Base-by-base conservation (phyloP, 116 monocot genomes). In the Zostera marina region DNA sequence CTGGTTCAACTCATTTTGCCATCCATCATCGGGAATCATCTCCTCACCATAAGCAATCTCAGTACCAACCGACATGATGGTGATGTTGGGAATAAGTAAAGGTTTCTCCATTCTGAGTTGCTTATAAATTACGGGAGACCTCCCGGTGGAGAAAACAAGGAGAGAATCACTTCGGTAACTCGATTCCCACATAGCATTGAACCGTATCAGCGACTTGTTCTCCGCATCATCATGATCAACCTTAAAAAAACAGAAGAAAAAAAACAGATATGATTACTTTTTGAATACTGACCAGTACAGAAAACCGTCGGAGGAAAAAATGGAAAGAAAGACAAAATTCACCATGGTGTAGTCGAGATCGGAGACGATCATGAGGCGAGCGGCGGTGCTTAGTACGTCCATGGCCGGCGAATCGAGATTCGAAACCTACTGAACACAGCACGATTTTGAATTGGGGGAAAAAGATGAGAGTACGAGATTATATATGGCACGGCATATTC, bases 271-370 rank as follows among this genome's bases (percentile, higher is more conserved):
- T 16, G n/a, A n/a, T n/a, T n/a, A n/a, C n/a, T n/a, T n/a, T n/a
- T n/a, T n/a, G n/a, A n/a, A n/a, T 5, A 56, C 23, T 13, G 21
- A 5, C 42, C 8, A 41, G 11, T 42, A n/a, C 6, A 7, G 26
- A 5, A 2, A 13, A 47, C 22, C 41, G 2, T 1, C 20, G 11
- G 5, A 19, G 39, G 0, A 22, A 26, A 8, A 47, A 19, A 26
- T 9, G 1, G 48, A 22, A 23, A 13, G 3, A 22, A 1, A 49
- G 19, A 22, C n/a, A 14, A 41, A 68, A 3, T 54, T 1, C 70
- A 93, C 92, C 92, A 92, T 92, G 6, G 92, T 92, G 46, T 92
- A 81, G 51, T 92, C 92, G 46, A 92, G 92, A 72, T 92, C 92
- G 2, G 92, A 87, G 14, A 92, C 83, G 20, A 92, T 74, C 83